Evolutionary conservation across 73 alveolate species (phyloP).

Genomic region (Tetrahymena malaccensis): DNA sequence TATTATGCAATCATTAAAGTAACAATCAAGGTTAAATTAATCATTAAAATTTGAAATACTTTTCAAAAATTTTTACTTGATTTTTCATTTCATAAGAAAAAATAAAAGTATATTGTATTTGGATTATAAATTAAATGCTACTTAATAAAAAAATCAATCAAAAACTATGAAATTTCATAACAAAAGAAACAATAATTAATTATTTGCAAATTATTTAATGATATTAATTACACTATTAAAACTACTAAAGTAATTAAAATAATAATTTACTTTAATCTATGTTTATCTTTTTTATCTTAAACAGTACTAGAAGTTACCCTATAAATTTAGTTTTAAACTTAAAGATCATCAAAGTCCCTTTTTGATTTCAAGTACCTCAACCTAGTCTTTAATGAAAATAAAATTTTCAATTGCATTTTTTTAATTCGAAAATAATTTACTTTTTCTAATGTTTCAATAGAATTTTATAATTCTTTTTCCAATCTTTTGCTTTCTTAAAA

Average conservation of each 20-base stretch:
- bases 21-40: too few relatives aligned
- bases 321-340: not conserved
- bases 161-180: not conserved
- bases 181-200: not conserved
- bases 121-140: too few relatives aligned
- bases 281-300: not conserved
- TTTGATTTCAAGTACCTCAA: not conserved
- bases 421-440: not conserved
- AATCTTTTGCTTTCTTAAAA: not conserved
- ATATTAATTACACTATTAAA: not conserved
- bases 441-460: not conserved
- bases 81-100: too few relatives aligned
- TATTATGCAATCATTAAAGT: too few relatives aligned
- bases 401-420: not conserved
- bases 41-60: too few relatives aligned
- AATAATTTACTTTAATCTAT: not conserved
- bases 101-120: too few relatives aligned
- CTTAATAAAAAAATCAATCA: too few relatives aligned
- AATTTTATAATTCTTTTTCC: not conserved
- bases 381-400: not conserved
- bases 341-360: not conserved
- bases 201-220: not conserved
- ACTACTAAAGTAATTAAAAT: too few relatives aligned
- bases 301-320: not conserved
- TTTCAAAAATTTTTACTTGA: too few relatives aligned